Conservation (phyloP, 495 filamentous ascomycete genomes). For the Penicillium lagena region DNA sequence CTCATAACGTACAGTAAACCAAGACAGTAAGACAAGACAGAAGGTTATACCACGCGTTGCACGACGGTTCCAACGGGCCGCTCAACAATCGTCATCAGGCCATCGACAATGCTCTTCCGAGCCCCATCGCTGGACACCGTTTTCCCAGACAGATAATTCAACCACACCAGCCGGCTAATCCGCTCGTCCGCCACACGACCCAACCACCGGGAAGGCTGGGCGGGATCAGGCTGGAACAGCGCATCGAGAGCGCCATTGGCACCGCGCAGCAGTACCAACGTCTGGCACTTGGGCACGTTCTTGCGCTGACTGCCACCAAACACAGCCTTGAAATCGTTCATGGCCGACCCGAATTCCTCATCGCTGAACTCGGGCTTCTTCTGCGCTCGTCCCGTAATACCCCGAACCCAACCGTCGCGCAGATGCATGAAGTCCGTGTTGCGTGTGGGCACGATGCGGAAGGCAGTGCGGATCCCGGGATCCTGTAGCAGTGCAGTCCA, state of each 20-base stretch:
- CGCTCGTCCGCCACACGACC: conserved; percentile 72
- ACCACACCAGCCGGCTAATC: conserved; percentile 74
- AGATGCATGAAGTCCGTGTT: conserved; percentile 91
- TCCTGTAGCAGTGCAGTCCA: conserved; percentile 68
- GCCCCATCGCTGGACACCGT: conserved; percentile 81
- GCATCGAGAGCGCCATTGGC: conserved; percentile 58
- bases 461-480: conserved; percentile 57
- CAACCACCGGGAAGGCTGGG: conserved; percentile 43
- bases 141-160: conserved; percentile 82
- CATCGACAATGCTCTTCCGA: conserved; percentile 76
- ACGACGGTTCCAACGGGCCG: conserved; percentile 81
- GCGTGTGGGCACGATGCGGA: conserved; percentile 75
- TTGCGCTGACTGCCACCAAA: conserved; percentile 63
- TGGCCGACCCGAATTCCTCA: conserved; percentile 61
- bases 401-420: conserved; percentile 82
- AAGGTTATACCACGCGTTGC: conserved; percentile 53
- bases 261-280: conserved; percentile 67
- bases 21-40: not conserved
- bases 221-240: conserved; percentile 51
- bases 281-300: conserved; percentile 67
- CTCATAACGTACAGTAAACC: not conserved
- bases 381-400: conserved; percentile 65
- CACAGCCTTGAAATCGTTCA: conserved; percentile 68
- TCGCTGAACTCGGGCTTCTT: conserved; percentile 52
- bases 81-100: conserved; percentile 81